Conservation (phyloP, 1,284 basidiomycete species). For the Pisolithus thermaeus region DNA sequence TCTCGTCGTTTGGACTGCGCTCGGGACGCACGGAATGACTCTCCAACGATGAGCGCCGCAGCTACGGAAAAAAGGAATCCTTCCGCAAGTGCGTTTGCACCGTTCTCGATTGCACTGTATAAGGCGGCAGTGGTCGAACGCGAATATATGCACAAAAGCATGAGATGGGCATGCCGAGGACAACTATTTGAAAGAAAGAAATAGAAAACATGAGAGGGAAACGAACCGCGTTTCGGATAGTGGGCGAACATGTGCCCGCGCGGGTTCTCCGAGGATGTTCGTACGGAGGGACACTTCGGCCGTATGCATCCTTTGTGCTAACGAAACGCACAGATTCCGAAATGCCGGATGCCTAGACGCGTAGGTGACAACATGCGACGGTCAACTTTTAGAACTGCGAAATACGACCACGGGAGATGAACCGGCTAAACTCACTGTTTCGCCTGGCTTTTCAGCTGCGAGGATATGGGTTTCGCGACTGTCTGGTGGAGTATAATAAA, state of each 20-base stretch:
- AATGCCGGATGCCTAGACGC: slow-evolving; percentile 69
- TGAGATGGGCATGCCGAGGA: background rate
- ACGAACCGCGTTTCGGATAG: slow-evolving; percentile 76
- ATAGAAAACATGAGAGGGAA: background rate
- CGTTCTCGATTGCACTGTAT: slow-evolving; percentile 80
- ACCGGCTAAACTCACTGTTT: slow-evolving; percentile 57
- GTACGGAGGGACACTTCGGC: slow-evolving; percentile 74
- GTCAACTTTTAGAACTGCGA: background rate
- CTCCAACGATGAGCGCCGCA: slow-evolving; percentile 69
- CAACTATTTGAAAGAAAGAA: too few species aligned
- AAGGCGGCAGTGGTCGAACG: background rate
- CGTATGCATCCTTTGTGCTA: slow-evolving; percentile 81
- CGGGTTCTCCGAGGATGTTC: slow-evolving; percentile 74
- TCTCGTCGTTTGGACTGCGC: slow-evolving; percentile 72
- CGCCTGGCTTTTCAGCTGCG: slow-evolving; percentile 70
- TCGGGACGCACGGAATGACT: slow-evolving; percentile 71
- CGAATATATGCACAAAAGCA: background rate
- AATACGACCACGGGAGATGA: too few species aligned
- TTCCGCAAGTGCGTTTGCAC: slow-evolving; percentile 82
- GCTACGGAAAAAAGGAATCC: slow-evolving; percentile 84
- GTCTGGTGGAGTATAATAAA: slow-evolving; percentile 54
- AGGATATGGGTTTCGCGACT: slow-evolving; percentile 79
- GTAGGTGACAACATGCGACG: background rate
- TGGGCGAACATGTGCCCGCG: slow-evolving; percentile 66
- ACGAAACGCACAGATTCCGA: slow-evolving; percentile 65